Conservation (phyloP, 2,329 filamentous ascomycete species). For the Colletotrichum euphorbiae region DNA sequence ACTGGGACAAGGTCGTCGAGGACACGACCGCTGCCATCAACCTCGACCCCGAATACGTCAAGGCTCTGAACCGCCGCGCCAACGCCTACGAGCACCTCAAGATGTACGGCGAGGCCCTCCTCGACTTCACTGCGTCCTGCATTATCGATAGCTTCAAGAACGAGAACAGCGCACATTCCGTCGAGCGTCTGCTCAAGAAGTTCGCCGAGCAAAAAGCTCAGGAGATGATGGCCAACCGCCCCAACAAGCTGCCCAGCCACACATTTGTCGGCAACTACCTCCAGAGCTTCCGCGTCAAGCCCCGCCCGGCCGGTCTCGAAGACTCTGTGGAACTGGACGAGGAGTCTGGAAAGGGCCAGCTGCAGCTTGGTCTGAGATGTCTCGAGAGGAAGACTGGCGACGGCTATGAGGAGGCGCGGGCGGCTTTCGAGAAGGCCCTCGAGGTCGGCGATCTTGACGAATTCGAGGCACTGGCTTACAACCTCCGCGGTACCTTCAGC, state of each 20-base stretch:
- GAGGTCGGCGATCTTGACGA: slow-evolving; percentile 84
- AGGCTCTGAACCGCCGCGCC: slow-evolving; percentile 95
- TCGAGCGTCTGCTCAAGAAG: slow-evolving; percentile 95
- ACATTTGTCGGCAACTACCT: slow-evolving; percentile 99
- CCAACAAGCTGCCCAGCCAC: slow-evolving; percentile 89
- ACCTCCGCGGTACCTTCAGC: slow-evolving; percentile 95
- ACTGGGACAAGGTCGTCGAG: slow-evolving; percentile 97
- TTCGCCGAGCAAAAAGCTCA: slow-evolving; percentile 95
- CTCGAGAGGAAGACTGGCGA: slow-evolving; percentile 90
- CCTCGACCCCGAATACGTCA: slow-evolving; percentile 95
- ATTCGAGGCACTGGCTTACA: slow-evolving; percentile 91
- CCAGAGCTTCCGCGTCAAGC: slow-evolving; percentile 92
- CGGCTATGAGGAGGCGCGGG: slow-evolving; percentile 88
- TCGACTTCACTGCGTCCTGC: slow-evolving; percentile 98
- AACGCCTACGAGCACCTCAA: slow-evolving; percentile 96
- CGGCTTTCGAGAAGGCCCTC: slow-evolving; percentile 88
- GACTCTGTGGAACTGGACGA: slow-evolving; percentile 82
- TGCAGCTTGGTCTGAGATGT: slow-evolving; percentile 84
- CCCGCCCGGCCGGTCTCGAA: slow-evolving; percentile 83
- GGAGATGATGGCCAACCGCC: slow-evolving; percentile 86
- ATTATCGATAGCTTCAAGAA: slow-evolving; percentile 99
- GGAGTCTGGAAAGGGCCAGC: slow-evolving; percentile 83
- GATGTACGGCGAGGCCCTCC: slow-evolving; percentile 91
- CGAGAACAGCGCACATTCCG: slow-evolving; percentile 85
- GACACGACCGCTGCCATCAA: slow-evolving; percentile 95